Evolutionary conservation across 192 early-diverging fungal genomes (phyloP).

Genomic region (Powellomyces hirtus): DNA sequence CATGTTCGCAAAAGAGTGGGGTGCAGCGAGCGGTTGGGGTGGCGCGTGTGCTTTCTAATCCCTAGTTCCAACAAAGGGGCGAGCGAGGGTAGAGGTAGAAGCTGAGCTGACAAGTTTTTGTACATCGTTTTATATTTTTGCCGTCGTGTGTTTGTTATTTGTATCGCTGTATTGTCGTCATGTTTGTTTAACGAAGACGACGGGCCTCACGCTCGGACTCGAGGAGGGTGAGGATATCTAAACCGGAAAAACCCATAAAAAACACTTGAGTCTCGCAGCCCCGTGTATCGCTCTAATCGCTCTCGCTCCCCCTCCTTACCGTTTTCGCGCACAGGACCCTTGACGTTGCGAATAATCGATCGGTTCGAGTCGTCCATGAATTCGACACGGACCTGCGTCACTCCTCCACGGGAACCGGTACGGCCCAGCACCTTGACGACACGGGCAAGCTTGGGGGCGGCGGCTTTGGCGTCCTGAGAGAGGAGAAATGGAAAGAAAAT

Average conservation of each 20-base stretch:
- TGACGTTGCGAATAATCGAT: slow-evolving; percentile 99
- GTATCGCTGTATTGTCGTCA: too few species aligned
- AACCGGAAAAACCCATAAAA: slow-evolving; percentile 21
- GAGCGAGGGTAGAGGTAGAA: background rate
- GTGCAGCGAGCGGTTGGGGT: too few species aligned
- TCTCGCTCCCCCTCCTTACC: slow-evolving; percentile 31
- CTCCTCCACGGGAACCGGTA: slow-evolving; percentile 99
- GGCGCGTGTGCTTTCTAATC: too few species aligned
- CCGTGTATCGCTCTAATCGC: background rate
- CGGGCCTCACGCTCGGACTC: slow-evolving; percentile 99
- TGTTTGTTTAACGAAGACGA: slow-evolving; percentile 80
- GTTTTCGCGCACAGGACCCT: slow-evolving; percentile 98
- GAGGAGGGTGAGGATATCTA: slow-evolving; percentile 90
- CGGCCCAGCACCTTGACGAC: slow-evolving; percentile 98
- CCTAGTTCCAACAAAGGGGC: too few species aligned
- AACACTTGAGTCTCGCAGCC: background rate
- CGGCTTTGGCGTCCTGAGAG: slow-evolving; percentile 42
- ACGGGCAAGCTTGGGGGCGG: slow-evolving; percentile 79
- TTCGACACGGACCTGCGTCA: slow-evolving; percentile 98
- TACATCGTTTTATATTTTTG: too few species aligned
- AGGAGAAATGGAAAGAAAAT: background rate
- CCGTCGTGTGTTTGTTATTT: too few species aligned
- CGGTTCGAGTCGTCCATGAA: slow-evolving; percentile 94
- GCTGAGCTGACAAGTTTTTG: background rate
- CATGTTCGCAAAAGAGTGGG: too few species aligned